These are phyloP conservation scores for Arabidopsis hybrid DNA, from an alignment of 441 rosid species.

Conservation along the genomic window DNA sequence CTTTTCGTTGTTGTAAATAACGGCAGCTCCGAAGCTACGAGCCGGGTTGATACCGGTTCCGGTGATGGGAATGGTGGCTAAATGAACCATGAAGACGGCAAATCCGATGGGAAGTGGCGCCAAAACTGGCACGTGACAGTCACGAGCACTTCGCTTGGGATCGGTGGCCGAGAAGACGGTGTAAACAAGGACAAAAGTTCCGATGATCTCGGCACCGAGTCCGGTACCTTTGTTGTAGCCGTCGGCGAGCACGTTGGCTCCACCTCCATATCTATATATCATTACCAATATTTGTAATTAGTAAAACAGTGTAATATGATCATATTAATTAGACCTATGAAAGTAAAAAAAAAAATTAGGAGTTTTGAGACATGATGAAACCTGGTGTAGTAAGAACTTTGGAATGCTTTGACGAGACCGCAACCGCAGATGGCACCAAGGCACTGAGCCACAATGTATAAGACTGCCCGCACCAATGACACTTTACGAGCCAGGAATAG, in stretches of 20 bases:
- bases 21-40: constrained; percentile 85
- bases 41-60: constrained; percentile 90
- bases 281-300: background rate
- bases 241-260: constrained; percentile 56
- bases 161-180: constrained; percentile 83
- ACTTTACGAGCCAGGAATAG: constrained; percentile 61
- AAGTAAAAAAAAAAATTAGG: background rate
- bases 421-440: constrained; percentile 66
- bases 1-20: constrained; percentile 66
- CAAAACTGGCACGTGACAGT: constrained; percentile 79
- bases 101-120: constrained; percentile 88
- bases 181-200: constrained; percentile 73
- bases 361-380: background rate
- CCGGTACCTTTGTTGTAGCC: constrained; percentile 72
- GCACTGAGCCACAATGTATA: constrained; percentile 67
- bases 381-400: constrained; percentile 54
- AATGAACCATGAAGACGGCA: constrained; percentile 87
- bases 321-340: background rate
- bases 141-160: constrained; percentile 72
- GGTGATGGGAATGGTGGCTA: constrained; percentile 78
- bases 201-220: constrained; percentile 73
- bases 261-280: constrained; percentile 57
- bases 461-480: constrained; percentile 51
- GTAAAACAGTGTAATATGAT: background rate
- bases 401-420: constrained; percentile 64